These are phyloP conservation scores for Talaromyces albobiverticillius DNA, from an alignment of 2,329 filamentous ascomycete genomes.

Conservation along the genomic window DNA sequence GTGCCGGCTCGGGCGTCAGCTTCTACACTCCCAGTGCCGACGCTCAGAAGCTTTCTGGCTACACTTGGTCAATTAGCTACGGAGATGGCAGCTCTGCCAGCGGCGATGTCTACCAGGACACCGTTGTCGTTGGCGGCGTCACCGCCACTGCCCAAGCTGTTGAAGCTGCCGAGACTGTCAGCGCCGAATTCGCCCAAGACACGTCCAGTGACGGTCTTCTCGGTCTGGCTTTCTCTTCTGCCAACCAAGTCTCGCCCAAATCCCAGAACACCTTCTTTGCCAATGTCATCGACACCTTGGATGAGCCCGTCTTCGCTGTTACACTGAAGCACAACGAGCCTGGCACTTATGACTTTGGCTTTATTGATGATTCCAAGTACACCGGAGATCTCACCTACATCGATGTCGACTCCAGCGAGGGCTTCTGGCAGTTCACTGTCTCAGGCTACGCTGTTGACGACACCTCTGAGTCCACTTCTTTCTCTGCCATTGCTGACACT, in stretches of 20 bases:
- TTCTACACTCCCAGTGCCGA: constrained; percentile 56
- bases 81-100: constrained; percentile 63
- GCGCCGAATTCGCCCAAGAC: constrained; percentile 51
- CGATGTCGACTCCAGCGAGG: constrained; percentile 49
- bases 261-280: constrained; percentile 59
- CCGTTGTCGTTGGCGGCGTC: constrained; percentile 59
- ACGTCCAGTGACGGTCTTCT: constrained; percentile 57
- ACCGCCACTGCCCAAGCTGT: constrained; percentile 62
- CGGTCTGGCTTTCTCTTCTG: constrained; percentile 57
- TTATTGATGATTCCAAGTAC: constrained; percentile 14
- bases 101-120: constrained; percentile 65
- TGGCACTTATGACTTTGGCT: constrained; percentile 17
- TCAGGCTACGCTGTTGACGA: constrained; percentile 56
- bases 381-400: constrained; percentile 10
- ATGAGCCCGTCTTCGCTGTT: constrained; percentile 20
- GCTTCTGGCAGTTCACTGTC: constrained; percentile 62
- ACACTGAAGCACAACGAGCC: constrained; percentile 13
- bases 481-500: constrained; percentile 64
- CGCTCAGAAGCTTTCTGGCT: constrained; percentile 46
- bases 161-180: constrained; percentile 61
- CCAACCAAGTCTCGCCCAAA: constrained; percentile 48
- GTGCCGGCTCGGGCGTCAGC: constrained; percentile 53
- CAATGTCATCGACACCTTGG: constrained; percentile 52
- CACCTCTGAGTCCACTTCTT: constrained; percentile 35
- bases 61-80: constrained; percentile 61